Evolutionary conservation across 495 filamentous ascomycete species (phyloP).

Genomic region (Neurospora sp.): DNA sequence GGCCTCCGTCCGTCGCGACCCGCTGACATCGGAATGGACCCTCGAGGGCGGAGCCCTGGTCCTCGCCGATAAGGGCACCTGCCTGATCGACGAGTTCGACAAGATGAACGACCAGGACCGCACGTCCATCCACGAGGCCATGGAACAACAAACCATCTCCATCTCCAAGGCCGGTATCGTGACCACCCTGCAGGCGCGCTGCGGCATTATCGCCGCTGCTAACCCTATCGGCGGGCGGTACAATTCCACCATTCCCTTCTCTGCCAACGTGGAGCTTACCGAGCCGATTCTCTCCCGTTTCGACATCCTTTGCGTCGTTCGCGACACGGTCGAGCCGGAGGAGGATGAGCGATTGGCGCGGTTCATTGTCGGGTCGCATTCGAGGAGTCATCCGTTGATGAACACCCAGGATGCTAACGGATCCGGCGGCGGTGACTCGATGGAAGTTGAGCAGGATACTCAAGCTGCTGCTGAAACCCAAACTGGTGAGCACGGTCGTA

Average conservation of each 20-base stretch:
- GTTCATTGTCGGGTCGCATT: constrained; percentile 91
- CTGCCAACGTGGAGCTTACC: constrained; percentile 91
- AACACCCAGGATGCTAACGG: constrained; percentile 35
- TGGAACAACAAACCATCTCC: constrained; percentile 99
- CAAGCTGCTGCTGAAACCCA: neutral
- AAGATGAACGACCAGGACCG: constrained; percentile 99
- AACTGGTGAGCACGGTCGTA: constrained; percentile 23
- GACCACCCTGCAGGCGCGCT: constrained; percentile 94
- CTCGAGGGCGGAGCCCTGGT: constrained; percentile 95
- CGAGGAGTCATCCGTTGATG: constrained; percentile 72
- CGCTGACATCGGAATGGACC: constrained; percentile 95
- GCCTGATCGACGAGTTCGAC: constrained; percentile 98
- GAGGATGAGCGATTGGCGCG: constrained; percentile 91
- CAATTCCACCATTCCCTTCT: constrained; percentile 92
- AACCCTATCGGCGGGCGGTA: constrained; percentile 96
- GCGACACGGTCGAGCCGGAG: constrained; percentile 92
- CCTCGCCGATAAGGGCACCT: constrained; percentile 89
- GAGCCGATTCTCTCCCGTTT: constrained; percentile 98
- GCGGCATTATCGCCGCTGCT: constrained; percentile 91
- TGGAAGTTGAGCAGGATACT: constrained; percentile 49
- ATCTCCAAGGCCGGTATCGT: constrained; percentile 99
- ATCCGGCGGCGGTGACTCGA: constrained; percentile 37
- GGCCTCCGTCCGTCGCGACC: constrained; percentile 90
- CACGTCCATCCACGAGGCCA: constrained; percentile 98
- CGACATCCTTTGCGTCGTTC: constrained; percentile 94